These are phyloP conservation scores for Arthrobotrys sinensis DNA, from an alignment of 2,329 filamentous ascomycete species.

Conservation along the genomic window DNA sequence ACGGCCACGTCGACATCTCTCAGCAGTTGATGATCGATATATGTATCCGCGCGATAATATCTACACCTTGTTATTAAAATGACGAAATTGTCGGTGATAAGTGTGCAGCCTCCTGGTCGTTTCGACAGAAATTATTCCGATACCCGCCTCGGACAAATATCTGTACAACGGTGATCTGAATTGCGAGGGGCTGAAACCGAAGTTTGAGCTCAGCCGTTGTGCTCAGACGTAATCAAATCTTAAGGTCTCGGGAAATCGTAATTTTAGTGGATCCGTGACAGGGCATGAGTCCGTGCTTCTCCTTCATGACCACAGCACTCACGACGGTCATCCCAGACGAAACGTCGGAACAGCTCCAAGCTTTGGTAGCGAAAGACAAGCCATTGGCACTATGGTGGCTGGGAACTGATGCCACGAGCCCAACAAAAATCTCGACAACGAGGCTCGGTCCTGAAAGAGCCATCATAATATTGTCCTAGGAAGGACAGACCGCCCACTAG, in stretches of 20 bases:
- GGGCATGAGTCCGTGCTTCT: constrained; percentile 35
- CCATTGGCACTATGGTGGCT: neutral
- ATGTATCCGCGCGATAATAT: neutral
- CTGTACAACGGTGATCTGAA: neutral
- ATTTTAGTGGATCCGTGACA: constrained; percentile 12
- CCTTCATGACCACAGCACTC: constrained; percentile 1
- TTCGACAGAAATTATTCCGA: neutral
- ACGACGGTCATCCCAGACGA: neutral
- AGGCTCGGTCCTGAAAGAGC: neutral
- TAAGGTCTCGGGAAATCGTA: constrained; percentile 12
- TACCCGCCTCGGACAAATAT: constrained; percentile 9
- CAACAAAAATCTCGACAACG: neutral
- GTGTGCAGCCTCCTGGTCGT: neutral
- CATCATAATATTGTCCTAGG: neutral
- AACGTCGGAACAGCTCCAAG: constrained; percentile 5
- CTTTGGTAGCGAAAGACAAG: constrained; percentile 14
- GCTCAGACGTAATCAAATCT: constrained; percentile 27
- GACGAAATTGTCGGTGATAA: neutral
- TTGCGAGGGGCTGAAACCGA: neutral
- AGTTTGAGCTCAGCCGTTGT: constrained; percentile 14
- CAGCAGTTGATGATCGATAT: neutral
- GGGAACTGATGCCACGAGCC: neutral
- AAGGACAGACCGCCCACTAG: neutral
- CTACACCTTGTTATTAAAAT: neutral
- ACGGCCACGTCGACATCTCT: constrained; percentile 3